Evolutionary conservation across 345 rosid genomes (phyloP), one percentile per base, ranked within the genome.

Genomic region (Nasturtium officinale): DNA sequence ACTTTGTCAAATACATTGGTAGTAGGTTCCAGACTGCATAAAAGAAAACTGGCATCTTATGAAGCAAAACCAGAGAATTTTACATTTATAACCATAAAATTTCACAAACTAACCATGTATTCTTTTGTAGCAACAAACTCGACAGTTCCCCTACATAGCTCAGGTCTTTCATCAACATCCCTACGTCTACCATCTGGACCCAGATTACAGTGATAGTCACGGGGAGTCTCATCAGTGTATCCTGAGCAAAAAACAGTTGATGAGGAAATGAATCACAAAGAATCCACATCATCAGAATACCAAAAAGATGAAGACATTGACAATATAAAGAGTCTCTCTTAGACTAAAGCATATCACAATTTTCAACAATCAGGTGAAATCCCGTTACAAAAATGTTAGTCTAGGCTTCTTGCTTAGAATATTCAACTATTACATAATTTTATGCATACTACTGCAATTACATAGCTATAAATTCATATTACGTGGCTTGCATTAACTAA

Each of bases 101-200:
- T 55, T 76, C 67, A 48, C 48, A 37, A 59, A 75, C 94, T 69
- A 47, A 92, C 98, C 98, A 85, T 90, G 79, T 88, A 92, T 78
- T 92, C 98, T 80, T 89, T 86, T 23, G 96, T 74, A 53, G 96
- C 96, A 77, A 86, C 89, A 84, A 92, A 92, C 82, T 91, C 96
- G 64, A 91, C 96, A 7, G 91, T 82, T 79, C 97, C 97, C 78
- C 87, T 84, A 71, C 93, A 91, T 52, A 91, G 85, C 83, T 91
- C 97, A 60, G 93, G 93, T 83, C 97, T 91, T 59, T 91, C 93
- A 82, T 91, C 91, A 65, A 89, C 93, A 82, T 91, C 97, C 80
- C 96, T 87, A 52, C 91, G 93, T 73, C 96, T 81, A 72, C 97
- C 97, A 85, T 91, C 91, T 23, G 96, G 96, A 77, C 93, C 96